These are phyloP conservation scores for Hebeloma cylindrosporum DNA, from an alignment of 768 basidiomycete species.

Conservation along the genomic window DNA sequence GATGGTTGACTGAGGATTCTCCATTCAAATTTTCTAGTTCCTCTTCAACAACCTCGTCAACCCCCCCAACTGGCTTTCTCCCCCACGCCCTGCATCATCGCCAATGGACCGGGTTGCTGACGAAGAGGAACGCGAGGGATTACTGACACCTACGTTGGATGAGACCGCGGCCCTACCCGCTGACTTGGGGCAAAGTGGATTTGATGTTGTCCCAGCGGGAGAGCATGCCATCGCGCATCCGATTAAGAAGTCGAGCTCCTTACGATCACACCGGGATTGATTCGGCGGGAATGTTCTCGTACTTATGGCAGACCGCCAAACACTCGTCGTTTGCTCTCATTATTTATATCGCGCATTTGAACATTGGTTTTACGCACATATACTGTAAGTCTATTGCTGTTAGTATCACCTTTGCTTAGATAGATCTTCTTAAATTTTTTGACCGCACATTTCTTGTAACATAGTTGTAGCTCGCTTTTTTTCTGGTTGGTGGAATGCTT, in stretches of 20 bases:
- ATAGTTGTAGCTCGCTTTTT: too few relatives aligned
- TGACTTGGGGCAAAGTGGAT: conserved; percentile 81
- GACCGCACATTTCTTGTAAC: too few relatives aligned
- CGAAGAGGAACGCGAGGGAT: conserved; percentile 61
- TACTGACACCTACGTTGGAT: conserved; percentile 46
- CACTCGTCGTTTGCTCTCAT: too few relatives aligned
- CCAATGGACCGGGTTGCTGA: conserved; percentile 40
- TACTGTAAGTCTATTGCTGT: too few relatives aligned
- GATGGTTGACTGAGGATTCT: conserved; percentile 3
- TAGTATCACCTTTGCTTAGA: too few relatives aligned
- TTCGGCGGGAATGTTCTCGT: too few relatives aligned
- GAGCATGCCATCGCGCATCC: conserved; percentile 31
- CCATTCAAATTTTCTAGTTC: conserved; percentile 48
- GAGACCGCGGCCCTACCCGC: conserved; percentile 83
- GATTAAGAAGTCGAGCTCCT: conserved; percentile 9
- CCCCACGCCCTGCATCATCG: conserved; percentile 36
- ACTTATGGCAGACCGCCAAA: too few relatives aligned
- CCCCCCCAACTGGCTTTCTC: conserved; percentile 60
- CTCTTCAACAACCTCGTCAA: conserved; percentile 85
- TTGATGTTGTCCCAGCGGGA: conserved; percentile 70
- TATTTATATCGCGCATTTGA: too few relatives aligned
- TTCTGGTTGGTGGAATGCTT: too few relatives aligned
- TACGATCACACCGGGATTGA: conserved; percentile 14
- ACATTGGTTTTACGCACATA: too few relatives aligned
- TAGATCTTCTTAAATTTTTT: too few relatives aligned